Base-by-base conservation (phyloP, 140 eudicot genomes). In the Ambrosia hybrid region DNA sequence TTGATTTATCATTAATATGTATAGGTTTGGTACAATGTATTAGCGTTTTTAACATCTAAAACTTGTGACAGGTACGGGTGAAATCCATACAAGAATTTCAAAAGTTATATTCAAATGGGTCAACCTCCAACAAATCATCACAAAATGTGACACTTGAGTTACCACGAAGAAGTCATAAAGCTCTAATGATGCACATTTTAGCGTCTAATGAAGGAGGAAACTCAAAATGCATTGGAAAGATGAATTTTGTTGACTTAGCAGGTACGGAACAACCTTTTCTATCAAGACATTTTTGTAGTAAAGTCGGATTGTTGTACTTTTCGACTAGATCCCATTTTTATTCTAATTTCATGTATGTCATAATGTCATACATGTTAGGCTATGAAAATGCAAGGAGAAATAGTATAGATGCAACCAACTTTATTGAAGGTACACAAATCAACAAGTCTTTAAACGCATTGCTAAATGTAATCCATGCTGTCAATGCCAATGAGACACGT, bases 231-330 rank as follows among this genome's bases (percentile, higher is more conserved):
- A 70, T 72, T 36, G 87, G 91, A 63, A 88, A 84, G 84, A 83
- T 94, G 76, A 88, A 90, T 76, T 90, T 94, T 62, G 87, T 94
- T 72, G 99, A 94, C 76, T 76, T 94, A 71, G 90, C 97, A 80
- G 97, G 99, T 94, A 72, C 11, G 37, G 1, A 58, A 53, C 46
- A 49, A 30, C n/a, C 2, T 51, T 5, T 56, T 55, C 16, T 26
- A 37, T 37, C 17, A 36, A 5, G 10, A 36, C 62, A 10, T 13
- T 43, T 63, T 30, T 30, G 34, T 30, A 30, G 34, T 30, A 30
- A 30, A 30, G 34, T 30, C 34, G 34, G 34, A 56, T 10, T 17
- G 37, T 26, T 69, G 2, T 43, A 68, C 6, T 45, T 52, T 26
- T 68, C 16, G 17, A 10, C 48, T 77, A 13, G 11, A n/a, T 57